These are phyloP conservation scores for Kregervanrija delftensis DNA, from an alignment of 805 yeast species.

Conservation along the genomic window DNA sequence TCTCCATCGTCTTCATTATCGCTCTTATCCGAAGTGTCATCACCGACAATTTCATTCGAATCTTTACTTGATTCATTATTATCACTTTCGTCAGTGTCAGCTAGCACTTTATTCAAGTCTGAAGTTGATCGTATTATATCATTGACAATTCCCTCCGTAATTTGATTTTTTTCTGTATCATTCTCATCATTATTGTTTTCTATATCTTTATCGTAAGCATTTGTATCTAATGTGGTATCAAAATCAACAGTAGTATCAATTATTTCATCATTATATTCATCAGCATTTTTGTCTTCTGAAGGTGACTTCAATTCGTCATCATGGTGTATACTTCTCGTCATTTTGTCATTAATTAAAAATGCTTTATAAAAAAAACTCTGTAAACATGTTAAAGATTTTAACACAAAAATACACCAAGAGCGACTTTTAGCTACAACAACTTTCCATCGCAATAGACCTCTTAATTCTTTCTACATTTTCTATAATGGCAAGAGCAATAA, in stretches of 20 bases:
- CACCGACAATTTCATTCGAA: not conserved
- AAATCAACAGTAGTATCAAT: slow-evolving; percentile 19
- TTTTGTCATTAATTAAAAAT: too few relatives aligned
- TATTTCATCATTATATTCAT: slow-evolving; percentile 16
- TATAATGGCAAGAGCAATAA: slow-evolving; percentile 46
- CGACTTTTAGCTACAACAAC: too few relatives aligned
- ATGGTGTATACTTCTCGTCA: too few relatives aligned
- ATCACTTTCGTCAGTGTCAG: not conserved
- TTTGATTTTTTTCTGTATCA: not conserved
- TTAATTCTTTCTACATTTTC: not conserved
- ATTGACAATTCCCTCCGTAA: not conserved
- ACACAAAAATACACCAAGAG: too few relatives aligned
- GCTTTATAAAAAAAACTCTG: too few relatives aligned
- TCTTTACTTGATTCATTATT: not conserved
- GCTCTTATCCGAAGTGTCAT: not conserved
- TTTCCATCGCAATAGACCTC: too few relatives aligned
- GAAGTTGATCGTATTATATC: not conserved
- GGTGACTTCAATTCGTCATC: not conserved
- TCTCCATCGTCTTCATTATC: not conserved
- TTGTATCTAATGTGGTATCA: slow-evolving; percentile 13
- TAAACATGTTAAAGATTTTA: too few relatives aligned
- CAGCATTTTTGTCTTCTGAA: not conserved
- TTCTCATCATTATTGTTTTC: not conserved
- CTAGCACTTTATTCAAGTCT: not conserved
- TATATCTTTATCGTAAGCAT: not conserved